These are phyloP conservation scores for Patellaria atrata DNA, from an alignment of 495 filamentous ascomycete species.

Conservation along the genomic window DNA sequence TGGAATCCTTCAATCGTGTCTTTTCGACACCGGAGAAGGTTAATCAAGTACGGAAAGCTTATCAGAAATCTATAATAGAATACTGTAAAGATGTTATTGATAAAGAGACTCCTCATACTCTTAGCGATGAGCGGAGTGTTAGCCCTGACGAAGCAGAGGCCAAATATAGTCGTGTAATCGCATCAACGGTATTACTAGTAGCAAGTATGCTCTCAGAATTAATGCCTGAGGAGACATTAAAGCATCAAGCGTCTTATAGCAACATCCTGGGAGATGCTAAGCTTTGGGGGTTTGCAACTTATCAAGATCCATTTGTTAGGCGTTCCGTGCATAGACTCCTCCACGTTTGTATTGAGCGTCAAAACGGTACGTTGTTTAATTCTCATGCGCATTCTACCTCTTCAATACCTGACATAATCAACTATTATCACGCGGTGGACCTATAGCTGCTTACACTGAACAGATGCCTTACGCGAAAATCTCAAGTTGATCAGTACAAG, in stretches of 20 bases:
- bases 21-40: constrained; percentile 70
- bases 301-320: constrained; percentile 57
- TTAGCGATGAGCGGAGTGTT: constrained; percentile 77
- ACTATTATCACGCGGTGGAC: not conserved
- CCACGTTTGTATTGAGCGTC: constrained; percentile 28
- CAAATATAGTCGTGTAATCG: constrained; percentile 71
- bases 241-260: constrained; percentile 33
- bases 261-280: constrained; percentile 47
- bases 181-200: constrained; percentile 45
- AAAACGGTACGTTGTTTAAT: constrained; percentile 24
- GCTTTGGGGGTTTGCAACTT: constrained; percentile 60
- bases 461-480: constrained; percentile 32
- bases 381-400: constrained; percentile 1
- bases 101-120: constrained; percentile 59
- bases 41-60: constrained; percentile 57
- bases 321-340: constrained; percentile 55
- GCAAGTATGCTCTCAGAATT: constrained; percentile 35
- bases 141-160: constrained; percentile 70
- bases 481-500: constrained; percentile 48
- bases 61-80: constrained; percentile 58
- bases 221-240: constrained; percentile 17
- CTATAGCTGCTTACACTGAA: not conserved
- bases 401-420: not conserved
- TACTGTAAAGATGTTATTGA: constrained; percentile 63
- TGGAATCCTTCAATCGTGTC: constrained; percentile 54